Evolutionary conservation across 2,329 filamentous ascomycete genomes (phyloP).

Genomic region (Achaetomium macrosporum): DNA sequence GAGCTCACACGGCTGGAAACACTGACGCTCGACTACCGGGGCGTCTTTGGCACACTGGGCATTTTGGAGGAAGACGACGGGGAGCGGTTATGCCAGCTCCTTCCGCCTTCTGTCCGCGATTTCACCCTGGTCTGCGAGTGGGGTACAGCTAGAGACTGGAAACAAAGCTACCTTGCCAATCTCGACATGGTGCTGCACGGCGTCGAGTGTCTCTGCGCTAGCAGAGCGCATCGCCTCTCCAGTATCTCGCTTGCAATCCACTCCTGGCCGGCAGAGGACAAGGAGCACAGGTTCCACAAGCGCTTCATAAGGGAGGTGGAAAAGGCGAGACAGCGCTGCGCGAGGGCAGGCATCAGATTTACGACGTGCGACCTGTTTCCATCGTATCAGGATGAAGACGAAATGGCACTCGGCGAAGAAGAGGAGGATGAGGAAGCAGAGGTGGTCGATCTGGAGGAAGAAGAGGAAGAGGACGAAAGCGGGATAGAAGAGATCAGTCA

Average conservation of each 20-base stretch:
- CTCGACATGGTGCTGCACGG: slow-evolving; percentile 27
- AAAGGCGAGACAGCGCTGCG: slow-evolving; percentile 20
- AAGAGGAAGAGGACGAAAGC: neutral
- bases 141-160: slow-evolving; percentile 26
- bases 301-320: slow-evolving; percentile 25
- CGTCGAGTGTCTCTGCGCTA: slow-evolving; percentile 22
- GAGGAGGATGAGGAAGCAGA: slow-evolving; percentile 18
- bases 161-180: slow-evolving; percentile 25
- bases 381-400: slow-evolving; percentile 26
- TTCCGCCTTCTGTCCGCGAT: slow-evolving; percentile 23
- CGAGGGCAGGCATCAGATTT: slow-evolving; percentile 22
- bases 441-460: slow-evolving; percentile 14
- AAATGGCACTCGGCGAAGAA: slow-evolving; percentile 11
- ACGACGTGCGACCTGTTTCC: slow-evolving; percentile 25
- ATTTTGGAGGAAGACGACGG: slow-evolving; percentile 27
- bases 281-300: slow-evolving; percentile 22
- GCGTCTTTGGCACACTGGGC: slow-evolving; percentile 27
- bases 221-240: slow-evolving; percentile 16
- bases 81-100: slow-evolving; percentile 24
- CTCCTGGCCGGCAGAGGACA: slow-evolving; percentile 26
- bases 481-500: slow-evolving; percentile 4
- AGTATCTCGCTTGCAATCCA: slow-evolving; percentile 26
- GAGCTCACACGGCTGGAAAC: slow-evolving; percentile 19
- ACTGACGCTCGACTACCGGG: slow-evolving; percentile 26
- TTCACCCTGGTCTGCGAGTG: slow-evolving; percentile 27